phyloP scores from a whole-genome alignment of 2,329 filamentous ascomycete species.

The Scleromitrula shiraiana region DNA sequence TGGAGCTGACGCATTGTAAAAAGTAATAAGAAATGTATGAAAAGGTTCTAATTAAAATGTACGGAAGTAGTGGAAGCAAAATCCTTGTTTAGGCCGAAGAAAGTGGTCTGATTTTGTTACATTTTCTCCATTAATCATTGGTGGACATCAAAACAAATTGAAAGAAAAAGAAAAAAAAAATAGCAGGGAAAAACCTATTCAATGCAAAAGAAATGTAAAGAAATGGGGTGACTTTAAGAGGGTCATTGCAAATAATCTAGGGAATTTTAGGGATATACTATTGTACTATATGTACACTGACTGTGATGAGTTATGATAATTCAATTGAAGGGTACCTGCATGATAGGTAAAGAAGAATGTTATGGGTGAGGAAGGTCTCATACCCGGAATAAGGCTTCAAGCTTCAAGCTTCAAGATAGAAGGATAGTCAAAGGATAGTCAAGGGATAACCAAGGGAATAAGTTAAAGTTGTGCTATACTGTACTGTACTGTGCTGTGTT shows the following conservation, averaged over 20 bases:
- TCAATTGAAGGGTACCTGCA: too few relatives aligned
- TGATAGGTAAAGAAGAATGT: too few relatives aligned
- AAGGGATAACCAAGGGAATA: too few relatives aligned
- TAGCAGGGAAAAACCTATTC: not conserved
- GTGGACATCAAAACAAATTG: not conserved
- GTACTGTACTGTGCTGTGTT: too few relatives aligned
- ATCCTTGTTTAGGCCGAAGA: slow-evolving; percentile 7
- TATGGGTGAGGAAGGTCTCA: too few relatives aligned
- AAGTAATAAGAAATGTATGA: not conserved
- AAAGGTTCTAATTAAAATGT: not conserved
- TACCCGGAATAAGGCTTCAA: too few relatives aligned
- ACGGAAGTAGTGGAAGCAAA: not conserved
- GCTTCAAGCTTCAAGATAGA: too few relatives aligned
- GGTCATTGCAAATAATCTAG: not conserved
- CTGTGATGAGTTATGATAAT: too few relatives aligned
- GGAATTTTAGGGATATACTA: not conserved
- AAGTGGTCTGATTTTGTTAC: slow-evolving; percentile 11
- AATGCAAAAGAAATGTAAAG: not conserved
- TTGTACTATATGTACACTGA: too few relatives aligned
- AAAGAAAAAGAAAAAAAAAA: not conserved
- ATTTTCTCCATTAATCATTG: not conserved
- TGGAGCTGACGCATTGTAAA: not conserved
- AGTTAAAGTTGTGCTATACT: too few relatives aligned
- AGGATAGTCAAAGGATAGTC: too few relatives aligned
- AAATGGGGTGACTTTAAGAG: slow-evolving; percentile 2